A percentile compares a stretch with the other conserved stretches of the same genome.
These are phyloP conservation scores for Termitomyces sp. DNA, from an alignment of 768 basidiomycete species.

Conservation along the genomic window DNA sequence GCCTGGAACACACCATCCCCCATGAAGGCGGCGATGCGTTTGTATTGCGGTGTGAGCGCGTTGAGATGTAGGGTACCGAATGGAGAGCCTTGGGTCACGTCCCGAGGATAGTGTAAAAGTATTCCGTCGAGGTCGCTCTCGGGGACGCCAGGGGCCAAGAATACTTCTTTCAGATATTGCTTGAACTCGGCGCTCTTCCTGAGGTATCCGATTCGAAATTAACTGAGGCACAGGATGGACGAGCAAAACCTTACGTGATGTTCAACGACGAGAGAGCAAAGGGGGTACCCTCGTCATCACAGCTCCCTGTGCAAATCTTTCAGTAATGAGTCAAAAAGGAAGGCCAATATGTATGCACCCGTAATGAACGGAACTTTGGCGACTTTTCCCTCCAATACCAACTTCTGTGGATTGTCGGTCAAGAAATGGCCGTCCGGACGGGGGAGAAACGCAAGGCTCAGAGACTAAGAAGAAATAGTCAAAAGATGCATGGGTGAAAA, in stretches of 20 bases:
- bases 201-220: background rate
- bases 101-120: conserved; percentile 35
- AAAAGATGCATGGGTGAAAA: conserved; percentile 24
- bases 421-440: conserved; percentile 50
- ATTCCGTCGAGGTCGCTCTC: conserved; percentile 28
- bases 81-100: conserved; percentile 47
- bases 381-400: conserved; percentile 42
- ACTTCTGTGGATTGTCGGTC: conserved; percentile 39
- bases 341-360: conserved; percentile 26
- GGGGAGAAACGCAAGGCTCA: conserved; percentile 47
- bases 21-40: conserved; percentile 47
- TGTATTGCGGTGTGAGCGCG: conserved; percentile 46
- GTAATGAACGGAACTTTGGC: conserved; percentile 50
- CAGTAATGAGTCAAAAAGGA: conserved; percentile 4
- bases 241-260: conserved; percentile 36
- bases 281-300: conserved; percentile 59
- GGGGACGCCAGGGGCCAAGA: conserved; percentile 32
- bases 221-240: no score
- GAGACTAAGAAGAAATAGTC: conserved; percentile 30
- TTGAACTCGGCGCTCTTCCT: conserved; percentile 26
- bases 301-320: conserved; percentile 33
- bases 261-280: conserved; percentile 48
- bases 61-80: conserved; percentile 48
- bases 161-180: conserved; percentile 27
- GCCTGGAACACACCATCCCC: conserved; percentile 53